Base-by-base conservation (phyloP, 1,284 basidiomycete species). In the Melampsora americana region DNA sequence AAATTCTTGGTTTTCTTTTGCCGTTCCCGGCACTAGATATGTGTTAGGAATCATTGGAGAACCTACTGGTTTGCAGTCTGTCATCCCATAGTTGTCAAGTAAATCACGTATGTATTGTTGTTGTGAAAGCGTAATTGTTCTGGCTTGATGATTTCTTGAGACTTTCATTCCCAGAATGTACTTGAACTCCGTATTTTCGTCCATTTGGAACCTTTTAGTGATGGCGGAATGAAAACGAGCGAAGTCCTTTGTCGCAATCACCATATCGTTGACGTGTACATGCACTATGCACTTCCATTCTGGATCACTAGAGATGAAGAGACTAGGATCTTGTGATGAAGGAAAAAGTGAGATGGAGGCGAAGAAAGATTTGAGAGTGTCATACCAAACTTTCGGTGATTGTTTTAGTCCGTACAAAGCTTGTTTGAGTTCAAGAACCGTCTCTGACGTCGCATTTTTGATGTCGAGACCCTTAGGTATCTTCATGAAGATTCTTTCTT, bases 401-500 rank as follows among this genome's bases (percentile, higher is more conserved):
- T 70, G 69, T 42, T 70, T 70, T 28, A 70, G 44, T 16, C 69
- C 53, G 20, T 70, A 70, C n/a, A 70, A 26, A 5, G 56, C 59
- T 23, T 70, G 53, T 60, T 70, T 70, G 5, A 70, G 39, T 60
- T 23, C 11, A 11, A 60, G 23, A 20, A 48, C 46, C 20, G 46
- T 11, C 46, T 48, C 20, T 20, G 11, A 11, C 46, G 20, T 48
- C 20, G 20, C 20, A 20, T 48, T 20, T 11, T 11, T 11, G 46
- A 48, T 48, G 46, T 48, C 20, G n/a, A n/a, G n/a, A n/a, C n/a
- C n/a, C n/a, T n/a, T n/a, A n/a, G n/a, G n/a, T n/a, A n/a, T n/a
- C 1, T 44, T 23, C 35, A 70, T 30, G 20, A 61, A 70, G 42
- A 70, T 62, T 12, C n/a, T 39, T 48, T 70, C 59, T 1, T 70